phyloP scores from a whole-genome alignment of 768 basidiomycete genomes.

The Leccinum ochraceum region DNA sequence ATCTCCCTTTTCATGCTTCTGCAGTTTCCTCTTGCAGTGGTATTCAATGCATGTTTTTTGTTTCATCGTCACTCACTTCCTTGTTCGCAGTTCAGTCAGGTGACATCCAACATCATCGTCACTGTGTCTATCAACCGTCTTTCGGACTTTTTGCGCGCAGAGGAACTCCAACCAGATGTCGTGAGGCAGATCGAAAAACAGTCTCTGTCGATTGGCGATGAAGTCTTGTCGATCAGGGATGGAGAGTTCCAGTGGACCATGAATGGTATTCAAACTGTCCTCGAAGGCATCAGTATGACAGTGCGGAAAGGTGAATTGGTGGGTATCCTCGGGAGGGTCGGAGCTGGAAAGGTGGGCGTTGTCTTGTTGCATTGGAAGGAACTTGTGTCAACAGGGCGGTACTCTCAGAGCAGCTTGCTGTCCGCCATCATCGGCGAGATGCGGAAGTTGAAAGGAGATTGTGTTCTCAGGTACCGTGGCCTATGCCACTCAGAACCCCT shows the following conservation, averaged over 20 bases:
- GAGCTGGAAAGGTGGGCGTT: constrained; percentile 75
- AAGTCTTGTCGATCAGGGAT: constrained; percentile 67
- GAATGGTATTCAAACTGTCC: constrained; percentile 51
- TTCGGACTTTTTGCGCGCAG: constrained; percentile 69
- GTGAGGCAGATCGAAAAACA: constrained; percentile 50
- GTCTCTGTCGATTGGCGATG: constrained; percentile 56
- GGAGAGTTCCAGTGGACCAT: constrained; percentile 85
- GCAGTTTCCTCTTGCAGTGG: constrained; percentile 85
- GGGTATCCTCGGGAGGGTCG: constrained; percentile 86
- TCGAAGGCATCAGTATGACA: constrained; percentile 75
- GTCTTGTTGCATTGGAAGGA: not conserved
- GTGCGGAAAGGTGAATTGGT: constrained; percentile 84
- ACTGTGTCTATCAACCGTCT: constrained; percentile 81
- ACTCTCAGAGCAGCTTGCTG: constrained; percentile 62
- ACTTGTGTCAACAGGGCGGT: not conserved
- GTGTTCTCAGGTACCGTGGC: constrained; percentile 68
- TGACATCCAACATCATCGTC: constrained; percentile 81
- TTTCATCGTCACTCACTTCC: constrained; percentile 4
- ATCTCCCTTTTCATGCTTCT: constrained; percentile 89
- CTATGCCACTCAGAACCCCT: constrained; percentile 87
- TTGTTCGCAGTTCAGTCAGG: constrained; percentile 56
- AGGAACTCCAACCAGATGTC: constrained; percentile 81
- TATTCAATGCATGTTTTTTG: constrained; percentile 28
- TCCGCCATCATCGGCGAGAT: constrained; percentile 89
- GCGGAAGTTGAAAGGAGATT: constrained; percentile 72